Evolutionary conservation across 2,329 filamentous ascomycete genomes (phyloP).

Genomic region (Falciphora oryzae): DNA sequence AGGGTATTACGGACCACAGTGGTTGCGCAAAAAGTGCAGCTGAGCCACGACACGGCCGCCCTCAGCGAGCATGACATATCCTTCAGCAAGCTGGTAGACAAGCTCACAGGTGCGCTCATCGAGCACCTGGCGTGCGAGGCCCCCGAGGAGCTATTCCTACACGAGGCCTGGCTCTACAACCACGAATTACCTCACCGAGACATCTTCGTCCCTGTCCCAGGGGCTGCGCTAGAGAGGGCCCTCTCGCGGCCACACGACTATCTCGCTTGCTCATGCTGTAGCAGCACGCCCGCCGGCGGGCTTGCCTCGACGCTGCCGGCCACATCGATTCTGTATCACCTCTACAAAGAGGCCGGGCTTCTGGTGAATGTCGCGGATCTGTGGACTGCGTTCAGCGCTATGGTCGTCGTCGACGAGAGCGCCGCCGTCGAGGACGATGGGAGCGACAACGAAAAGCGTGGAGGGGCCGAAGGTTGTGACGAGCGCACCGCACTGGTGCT

Average conservation of each 20-base stretch:
- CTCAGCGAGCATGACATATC: constrained; percentile 65
- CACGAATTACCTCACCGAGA: constrained; percentile 62
- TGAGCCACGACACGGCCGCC: constrained; percentile 67
- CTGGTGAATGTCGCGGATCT: constrained; percentile 76
- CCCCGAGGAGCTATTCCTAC: constrained; percentile 46
- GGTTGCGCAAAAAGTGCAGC: constrained; percentile 73
- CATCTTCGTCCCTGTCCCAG: constrained; percentile 70
- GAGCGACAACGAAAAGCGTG: constrained; percentile 26
- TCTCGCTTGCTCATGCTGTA: constrained; percentile 66
- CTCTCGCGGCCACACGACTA: constrained; percentile 71
- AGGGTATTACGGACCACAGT: constrained; percentile 70
- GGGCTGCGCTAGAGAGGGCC: constrained; percentile 64
- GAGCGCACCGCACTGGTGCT: constrained; percentile 57
- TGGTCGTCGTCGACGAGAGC: constrained; percentile 42
- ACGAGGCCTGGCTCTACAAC: constrained; percentile 74
- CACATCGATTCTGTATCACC: constrained; percentile 68
- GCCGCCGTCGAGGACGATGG: constrained; percentile 38
- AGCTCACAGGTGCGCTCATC: constrained; percentile 44
- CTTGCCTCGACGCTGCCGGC: constrained; percentile 59
- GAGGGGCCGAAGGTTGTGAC: constrained; percentile 13
- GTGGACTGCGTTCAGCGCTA: constrained; percentile 68
- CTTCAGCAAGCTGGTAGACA: constrained; percentile 61
- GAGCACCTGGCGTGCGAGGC: constrained; percentile 28
- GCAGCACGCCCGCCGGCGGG: constrained; percentile 39
- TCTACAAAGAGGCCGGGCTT: constrained; percentile 71